A percentile compares a stretch with the other conserved stretches of the same genome.
Evolutionary conservation across 2,329 filamentous ascomycete genomes (phyloP).

Genomic region (Trichoderma pleuroti): DNA sequence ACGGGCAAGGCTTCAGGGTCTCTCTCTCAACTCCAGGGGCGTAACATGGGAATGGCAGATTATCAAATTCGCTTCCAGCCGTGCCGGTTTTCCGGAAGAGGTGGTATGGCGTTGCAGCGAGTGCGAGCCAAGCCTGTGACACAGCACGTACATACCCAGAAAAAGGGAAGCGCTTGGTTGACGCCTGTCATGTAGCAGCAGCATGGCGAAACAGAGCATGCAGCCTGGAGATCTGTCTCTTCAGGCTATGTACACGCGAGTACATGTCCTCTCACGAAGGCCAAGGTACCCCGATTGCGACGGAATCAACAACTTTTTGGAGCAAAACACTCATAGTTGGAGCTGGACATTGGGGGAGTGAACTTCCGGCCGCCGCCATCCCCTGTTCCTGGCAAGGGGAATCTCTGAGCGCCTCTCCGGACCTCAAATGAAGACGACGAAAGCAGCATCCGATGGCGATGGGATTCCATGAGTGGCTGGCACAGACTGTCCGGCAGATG

Average conservation of each 20-base stretch:
- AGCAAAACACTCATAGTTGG: not conserved
- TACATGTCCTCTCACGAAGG: not conserved
- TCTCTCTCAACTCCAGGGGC: not conserved
- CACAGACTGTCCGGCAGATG: conserved; percentile 5
- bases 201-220: not conserved
- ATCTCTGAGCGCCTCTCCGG: not conserved
- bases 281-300: not conserved
- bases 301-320: no score
- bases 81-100: conserved; percentile 13
- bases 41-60: not conserved
- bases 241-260: not conserved
- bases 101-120: conserved; percentile 1
- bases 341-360: not conserved
- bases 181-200: not conserved
- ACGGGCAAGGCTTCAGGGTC: not conserved
- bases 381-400: conserved; percentile 6
- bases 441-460: not conserved
- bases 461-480: conserved; percentile 2
- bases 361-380: not conserved
- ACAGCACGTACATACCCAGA: conserved; percentile 1
- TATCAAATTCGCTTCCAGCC: not conserved
- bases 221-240: not conserved
- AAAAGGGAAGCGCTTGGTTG: not conserved
- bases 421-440: conserved; percentile 15
- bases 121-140: conserved; percentile 8